phyloP scores from a whole-genome alignment of 1,284 basidiomycete genomes.

The Moesziomyces sp. region DNA sequence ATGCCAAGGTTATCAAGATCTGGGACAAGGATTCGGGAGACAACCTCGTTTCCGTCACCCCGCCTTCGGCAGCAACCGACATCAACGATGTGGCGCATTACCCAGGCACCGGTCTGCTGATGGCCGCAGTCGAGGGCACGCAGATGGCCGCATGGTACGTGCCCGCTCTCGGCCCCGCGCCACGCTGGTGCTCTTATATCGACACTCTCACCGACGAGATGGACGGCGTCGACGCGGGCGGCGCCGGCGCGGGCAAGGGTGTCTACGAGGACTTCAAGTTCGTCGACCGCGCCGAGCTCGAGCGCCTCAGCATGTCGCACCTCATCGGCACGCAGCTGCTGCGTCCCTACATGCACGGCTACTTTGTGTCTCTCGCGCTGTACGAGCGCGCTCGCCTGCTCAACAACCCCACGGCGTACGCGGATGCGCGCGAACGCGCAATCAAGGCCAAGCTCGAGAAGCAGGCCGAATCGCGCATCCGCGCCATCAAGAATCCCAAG shows the following conservation, averaged over 20 bases:
- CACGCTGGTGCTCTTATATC: constrained; percentile 95
- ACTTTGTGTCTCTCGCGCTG: constrained; percentile 93
- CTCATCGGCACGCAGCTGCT: constrained; percentile 92
- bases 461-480: constrained; percentile 90
- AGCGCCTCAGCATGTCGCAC: constrained; percentile 79
- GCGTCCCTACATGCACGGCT: constrained; percentile 99
- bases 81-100: constrained; percentile 65
- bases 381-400: constrained; percentile 96
- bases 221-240: constrained; percentile 85
- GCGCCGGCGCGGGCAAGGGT: constrained; percentile 67
- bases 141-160: constrained; percentile 75
- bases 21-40: constrained; percentile 78
- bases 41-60: constrained; percentile 93
- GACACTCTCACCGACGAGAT: constrained; percentile 83
- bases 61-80: constrained; percentile 86
- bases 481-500: constrained; percentile 68
- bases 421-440: constrained; percentile 88
- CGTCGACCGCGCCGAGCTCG: constrained; percentile 86
- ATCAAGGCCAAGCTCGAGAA: constrained; percentile 91
- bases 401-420: constrained; percentile 94
- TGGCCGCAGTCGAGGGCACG: constrained; percentile 65
- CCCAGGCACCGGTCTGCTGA: constrained; percentile 63
- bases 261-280: constrained; percentile 98
- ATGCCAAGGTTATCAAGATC: constrained; percentile 67
- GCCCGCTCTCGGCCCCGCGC: constrained; percentile 94